Base-by-base conservation (phyloP, 192 early-diverging fungal species). In the Rhizophagus prolifer region DNA sequence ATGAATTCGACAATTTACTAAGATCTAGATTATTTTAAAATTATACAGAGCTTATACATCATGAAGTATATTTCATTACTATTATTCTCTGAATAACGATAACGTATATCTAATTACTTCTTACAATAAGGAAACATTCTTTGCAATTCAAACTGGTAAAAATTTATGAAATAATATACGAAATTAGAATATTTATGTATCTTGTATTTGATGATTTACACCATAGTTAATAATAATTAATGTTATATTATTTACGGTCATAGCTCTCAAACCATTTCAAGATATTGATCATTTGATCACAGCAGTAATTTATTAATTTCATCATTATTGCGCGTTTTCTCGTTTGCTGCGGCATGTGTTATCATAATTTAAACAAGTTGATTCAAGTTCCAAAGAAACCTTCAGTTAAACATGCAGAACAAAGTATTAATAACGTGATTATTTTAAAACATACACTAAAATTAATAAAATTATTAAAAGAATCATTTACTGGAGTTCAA, bases 391-490 rank as follows among this genome's bases (percentile, higher is more conserved):
- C 89, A 4, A 81, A 68, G 6, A 85, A 86, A 9, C 76, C 80
- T 9, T 86, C 82, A 16, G 79, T 88, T 65, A 88, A 90, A 66
- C 84, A 89, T 31, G 84, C 88, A 3, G 91, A 90, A 73, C 83
- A 85, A 31, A 84, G 83, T 44, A 92, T 95, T 70, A 93, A 90
- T 71, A 86, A 87, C 38, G 80, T 94, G 19, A 87, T 96, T 46
- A 66, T 76, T 7, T 82, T 94, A 41, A 94, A 93, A 74, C 90
- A 93, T 66, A 85, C 88, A 3, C 26, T 96, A n/a, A 79, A 84
- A 23, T 50, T 80, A 7, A 81, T 93, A 21, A 64, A 58, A n/a
- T 14, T 59, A 0, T 58, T 94, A 7, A 76, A 85, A 2, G 69
- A 75, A 3, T 78, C 82, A 1, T 70, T 93, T 0, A 66, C 16